Evolutionary conservation across 129 eudicot species (phyloP).

Genomic region (Ambrosia trifida): DNA sequence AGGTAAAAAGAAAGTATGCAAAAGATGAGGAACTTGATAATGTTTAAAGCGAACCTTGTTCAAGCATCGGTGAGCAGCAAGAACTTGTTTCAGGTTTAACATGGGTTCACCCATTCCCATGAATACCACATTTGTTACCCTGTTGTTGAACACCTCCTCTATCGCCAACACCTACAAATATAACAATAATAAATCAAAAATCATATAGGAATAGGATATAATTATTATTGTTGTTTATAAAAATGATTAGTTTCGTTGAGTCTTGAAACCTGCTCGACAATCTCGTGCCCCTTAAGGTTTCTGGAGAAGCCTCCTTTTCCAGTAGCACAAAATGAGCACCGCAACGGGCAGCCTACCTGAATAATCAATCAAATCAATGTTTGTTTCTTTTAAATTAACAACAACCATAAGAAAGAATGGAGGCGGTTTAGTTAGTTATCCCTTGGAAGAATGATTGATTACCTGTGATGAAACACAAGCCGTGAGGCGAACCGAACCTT

Average conservation of each 20-base stretch:
- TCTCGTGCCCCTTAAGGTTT: constrained; percentile 88
- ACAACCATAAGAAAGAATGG: not conserved
- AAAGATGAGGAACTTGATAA: no score
- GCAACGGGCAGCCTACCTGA: constrained; percentile 96
- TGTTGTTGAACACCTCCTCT: constrained; percentile 77
- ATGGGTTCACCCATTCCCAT: constrained; percentile 99
- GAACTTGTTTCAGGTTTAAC: constrained; percentile 91
- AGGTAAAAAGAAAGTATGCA: no score
- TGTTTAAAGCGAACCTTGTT: constrained; percentile 65
- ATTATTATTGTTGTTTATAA: no score
- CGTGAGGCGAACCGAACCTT: constrained; percentile 87
- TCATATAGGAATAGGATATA: no score
- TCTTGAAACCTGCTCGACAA: constrained; percentile 81
- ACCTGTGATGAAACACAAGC: constrained; percentile 99
- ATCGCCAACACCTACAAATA: constrained; percentile 79
- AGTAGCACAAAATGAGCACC: constrained; percentile 98
- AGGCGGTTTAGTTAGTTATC: not conserved
- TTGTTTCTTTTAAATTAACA: constrained; percentile 7
- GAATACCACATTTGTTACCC: constrained; percentile 96
- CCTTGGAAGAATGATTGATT: constrained; percentile 17
- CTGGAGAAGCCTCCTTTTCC: constrained; percentile 98
- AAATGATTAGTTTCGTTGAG: not conserved
- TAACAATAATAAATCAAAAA: constrained; percentile 11
- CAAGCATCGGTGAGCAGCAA: constrained; percentile 94
- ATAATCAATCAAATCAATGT: not conserved